Percentiles rank a stretch among this genome's conserved stretches.
Conservation (phyloP, 2,329 filamentous ascomycete genomes). For the Fusarium domesticum region DNA sequence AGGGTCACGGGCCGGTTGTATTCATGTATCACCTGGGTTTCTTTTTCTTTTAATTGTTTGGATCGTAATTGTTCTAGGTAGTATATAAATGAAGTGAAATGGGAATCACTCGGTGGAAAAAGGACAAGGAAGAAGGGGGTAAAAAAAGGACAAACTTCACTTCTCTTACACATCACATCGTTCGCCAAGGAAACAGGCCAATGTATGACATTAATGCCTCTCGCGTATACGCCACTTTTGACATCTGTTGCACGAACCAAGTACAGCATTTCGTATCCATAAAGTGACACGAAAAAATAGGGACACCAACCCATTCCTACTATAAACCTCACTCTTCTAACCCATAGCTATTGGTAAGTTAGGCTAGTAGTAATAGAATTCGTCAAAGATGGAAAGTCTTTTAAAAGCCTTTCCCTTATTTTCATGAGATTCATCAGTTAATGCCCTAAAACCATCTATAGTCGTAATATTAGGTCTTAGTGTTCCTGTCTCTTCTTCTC, state of each 20-base stretch:
- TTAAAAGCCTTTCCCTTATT: no score
- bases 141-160: neutral
- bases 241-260: slow-evolving; percentile 23
- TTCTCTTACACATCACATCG: neutral
- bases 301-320: no score
- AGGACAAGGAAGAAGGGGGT: neutral
- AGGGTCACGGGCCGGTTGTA: no score
- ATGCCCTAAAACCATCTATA: no score
- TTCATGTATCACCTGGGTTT: neutral
- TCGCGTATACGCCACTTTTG: slow-evolving; percentile 12
- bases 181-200: neutral
- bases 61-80: neutral
- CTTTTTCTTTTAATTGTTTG: neutral
- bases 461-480: no score
- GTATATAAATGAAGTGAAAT: neutral
- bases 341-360: no score
- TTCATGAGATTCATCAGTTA: no score
- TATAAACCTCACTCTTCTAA: no score
- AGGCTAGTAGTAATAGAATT: no score
- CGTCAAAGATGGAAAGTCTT: no score
- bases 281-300: no score
- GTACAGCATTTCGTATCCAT: slow-evolving; percentile 20
- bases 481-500: no score
- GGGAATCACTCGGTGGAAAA: neutral
- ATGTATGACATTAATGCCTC: neutral